Percentiles rank a stretch among this genome's conserved stretches.
Evolutionary conservation across 805 yeast genomes (phyloP).

Genomic region (Pichia sporocuriosa): DNA sequence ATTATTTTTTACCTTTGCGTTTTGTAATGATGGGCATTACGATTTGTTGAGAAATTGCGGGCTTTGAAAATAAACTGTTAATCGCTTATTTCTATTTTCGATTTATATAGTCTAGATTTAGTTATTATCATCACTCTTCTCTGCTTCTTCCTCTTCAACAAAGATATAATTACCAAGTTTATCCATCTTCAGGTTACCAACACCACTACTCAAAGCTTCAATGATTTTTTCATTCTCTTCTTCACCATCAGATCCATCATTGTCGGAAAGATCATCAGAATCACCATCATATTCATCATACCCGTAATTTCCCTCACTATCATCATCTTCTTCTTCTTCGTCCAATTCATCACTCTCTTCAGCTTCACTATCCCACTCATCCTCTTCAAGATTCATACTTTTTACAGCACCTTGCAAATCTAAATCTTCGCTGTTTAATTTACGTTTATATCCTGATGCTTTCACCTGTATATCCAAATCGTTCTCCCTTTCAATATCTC

Average conservation of each 20-base stretch:
- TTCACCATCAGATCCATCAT: constrained; percentile 16
- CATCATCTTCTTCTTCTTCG: constrained; percentile 18
- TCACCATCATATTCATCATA: constrained; percentile 13
- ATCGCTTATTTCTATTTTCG: background rate
- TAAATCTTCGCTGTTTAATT: constrained; percentile 36
- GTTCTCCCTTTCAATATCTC: constrained; percentile 66
- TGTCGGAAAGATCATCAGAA: constrained; percentile 26
- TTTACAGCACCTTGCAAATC: constrained; percentile 75
- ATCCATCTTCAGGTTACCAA: constrained; percentile 66
- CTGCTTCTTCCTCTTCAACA: constrained; percentile 16
- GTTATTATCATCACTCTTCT: background rate
- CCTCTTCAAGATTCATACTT: constrained; percentile 19
- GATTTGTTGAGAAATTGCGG: too few relatives aligned
- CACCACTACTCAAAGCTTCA: constrained; percentile 61
- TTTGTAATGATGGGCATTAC: too few relatives aligned
- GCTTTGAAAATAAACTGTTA: too few relatives aligned
- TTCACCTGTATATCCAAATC: constrained; percentile 78
- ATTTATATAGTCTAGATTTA: too few relatives aligned
- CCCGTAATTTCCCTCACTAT: constrained; percentile 16
- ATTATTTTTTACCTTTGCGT: too few relatives aligned
- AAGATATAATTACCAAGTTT: constrained; percentile 78
- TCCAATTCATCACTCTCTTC: constrained; percentile 20
- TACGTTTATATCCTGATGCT: constrained; percentile 76
- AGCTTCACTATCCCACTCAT: constrained; percentile 16
- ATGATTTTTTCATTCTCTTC: constrained; percentile 49